Evolutionary conservation across 305 asterid genomes (phyloP).

Genomic region (Fraxinus platypoda): DNA sequence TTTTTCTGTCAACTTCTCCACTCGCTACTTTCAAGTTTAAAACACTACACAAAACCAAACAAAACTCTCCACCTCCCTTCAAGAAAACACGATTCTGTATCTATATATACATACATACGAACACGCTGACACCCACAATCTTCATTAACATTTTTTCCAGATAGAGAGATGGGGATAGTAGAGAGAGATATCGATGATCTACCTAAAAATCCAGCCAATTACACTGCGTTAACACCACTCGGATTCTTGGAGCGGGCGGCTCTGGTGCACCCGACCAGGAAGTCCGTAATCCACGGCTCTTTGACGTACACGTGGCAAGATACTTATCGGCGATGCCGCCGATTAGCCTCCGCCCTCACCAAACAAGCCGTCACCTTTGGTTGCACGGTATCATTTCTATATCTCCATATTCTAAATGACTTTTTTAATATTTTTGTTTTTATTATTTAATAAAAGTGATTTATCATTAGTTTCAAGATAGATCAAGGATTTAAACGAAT

Average conservation of each 20-base stretch:
- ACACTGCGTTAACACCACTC: conserved; percentile 78
- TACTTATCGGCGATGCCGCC: conserved; percentile 88
- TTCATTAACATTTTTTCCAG: background rate
- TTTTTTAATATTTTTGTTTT: background rate
- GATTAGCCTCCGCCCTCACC: conserved; percentile 83
- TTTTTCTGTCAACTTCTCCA: background rate
- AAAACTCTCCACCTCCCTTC: background rate
- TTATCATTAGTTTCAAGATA: background rate
- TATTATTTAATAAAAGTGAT: background rate
- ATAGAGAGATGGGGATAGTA: conserved; percentile 7
- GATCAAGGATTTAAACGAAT: background rate
- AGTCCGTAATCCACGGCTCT: conserved; percentile 68
- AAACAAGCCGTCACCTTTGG: conserved; percentile 66
- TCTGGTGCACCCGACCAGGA: conserved; percentile 65
- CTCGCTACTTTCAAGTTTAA: background rate
- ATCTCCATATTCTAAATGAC: background rate
- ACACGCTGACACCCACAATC: background rate
- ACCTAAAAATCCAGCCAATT: conserved; percentile 79
- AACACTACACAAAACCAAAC: background rate
- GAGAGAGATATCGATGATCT: conserved; percentile 85
- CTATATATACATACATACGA: background rate
- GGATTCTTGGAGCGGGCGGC: conserved; percentile 81
- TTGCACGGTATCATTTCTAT: conserved; percentile 48
- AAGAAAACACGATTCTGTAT: background rate
- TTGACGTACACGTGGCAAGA: conserved; percentile 75